Base-by-base conservation (phyloP, 805 yeast genomes). In the Sporopachydermia lactativora region DNA sequence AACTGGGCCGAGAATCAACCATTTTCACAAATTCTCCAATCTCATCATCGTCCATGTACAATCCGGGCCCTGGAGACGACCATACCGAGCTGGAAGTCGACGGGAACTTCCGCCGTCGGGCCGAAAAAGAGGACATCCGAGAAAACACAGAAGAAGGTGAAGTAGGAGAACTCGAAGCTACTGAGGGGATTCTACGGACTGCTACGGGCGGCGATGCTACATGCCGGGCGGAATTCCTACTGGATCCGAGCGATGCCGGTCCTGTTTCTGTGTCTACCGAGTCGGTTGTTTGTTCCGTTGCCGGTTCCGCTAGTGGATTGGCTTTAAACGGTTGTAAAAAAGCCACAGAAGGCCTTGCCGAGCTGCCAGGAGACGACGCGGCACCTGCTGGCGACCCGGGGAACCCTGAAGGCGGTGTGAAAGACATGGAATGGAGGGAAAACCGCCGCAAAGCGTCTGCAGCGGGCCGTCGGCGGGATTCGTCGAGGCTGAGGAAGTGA, bases 21-120 rank as follows among this genome's bases (percentile, higher is more conserved):
- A 80, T 63, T 46, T 71, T 66, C 37, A 82, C 80, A 61, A 82
- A 82, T 39, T 79, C 82, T 43, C 78, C 68, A 15, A 82, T 64
- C 47, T 76, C 83, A 42, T 72, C 51, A 19, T 51, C 77, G 42
- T 71, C 77, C 36, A 64, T 53, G 47, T 66, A 67, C 6, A 70
- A 46, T 2, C 75, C 75, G 40, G 62, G 53, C 5, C 59, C 60
- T 5, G 61, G 63, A 11, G 59, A 57, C 1, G 56, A 41, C 3
- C 45, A 39, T 11, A 45, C 40, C 45, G 62, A 49, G 41, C 59
- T 41, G 37, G 60, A 39, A 45, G 49, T 18, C 49, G 51, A 41
- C 56, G 54, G 11, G 61, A 60, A 1, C 51, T 52, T 17, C 42
- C 49, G 13, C 44, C 45, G 3, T 44, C 15, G 4, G 62, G 60